Evolutionary conservation across 345 rosid species (phyloP), one percentile per base, ranked within the genome.

Genomic region (Brassica carinata): DNA sequence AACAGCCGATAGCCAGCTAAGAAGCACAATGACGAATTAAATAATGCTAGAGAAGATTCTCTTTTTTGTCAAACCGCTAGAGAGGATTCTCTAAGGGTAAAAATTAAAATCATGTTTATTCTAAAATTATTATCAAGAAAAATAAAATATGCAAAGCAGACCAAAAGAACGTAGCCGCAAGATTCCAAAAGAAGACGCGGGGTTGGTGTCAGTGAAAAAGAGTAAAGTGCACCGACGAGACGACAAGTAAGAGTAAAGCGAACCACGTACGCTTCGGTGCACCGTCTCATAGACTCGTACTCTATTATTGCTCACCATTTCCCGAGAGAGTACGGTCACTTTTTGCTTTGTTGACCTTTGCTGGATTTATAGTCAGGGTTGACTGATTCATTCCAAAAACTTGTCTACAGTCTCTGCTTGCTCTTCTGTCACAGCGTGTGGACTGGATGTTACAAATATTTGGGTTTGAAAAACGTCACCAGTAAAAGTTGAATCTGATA

Each of bases 151-250:
- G 38, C 36, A 19, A 48, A 23, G 7, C 29, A 48, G 71, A 74
- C 65, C 43, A 36, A 63, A 80, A 48, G 57, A 67, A 23, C 33
- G 19, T 74, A 48, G 67, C 30, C 43, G 51, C 72, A 51, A 75
- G 8, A 55, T 4, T 76, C 73, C 74, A 81, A 81, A 62, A 71
- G 73, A 69, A 71, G 69, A 76, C 84, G 72, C 72, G 71, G 71
- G 65, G 64, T 67, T 67, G 77, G 71, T 64, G n/a, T 72, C 61
- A 72, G 82, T 78, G 29, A 78, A 78, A 78, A 55, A 55, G 58
- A 0, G 57, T 53, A 59, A 63, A 69, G 77, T 81, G 81, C 84
- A 81, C 84, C 84, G 84, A 81, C 84, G 84, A 77, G 81, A 81
- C 84, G 77, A 76, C 81, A 71, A 72, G 84, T 66, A 71, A 2